phyloP scores from a whole-genome alignment of 352 stramenopile genomes.

The Globisporangium yorkense region DNA sequence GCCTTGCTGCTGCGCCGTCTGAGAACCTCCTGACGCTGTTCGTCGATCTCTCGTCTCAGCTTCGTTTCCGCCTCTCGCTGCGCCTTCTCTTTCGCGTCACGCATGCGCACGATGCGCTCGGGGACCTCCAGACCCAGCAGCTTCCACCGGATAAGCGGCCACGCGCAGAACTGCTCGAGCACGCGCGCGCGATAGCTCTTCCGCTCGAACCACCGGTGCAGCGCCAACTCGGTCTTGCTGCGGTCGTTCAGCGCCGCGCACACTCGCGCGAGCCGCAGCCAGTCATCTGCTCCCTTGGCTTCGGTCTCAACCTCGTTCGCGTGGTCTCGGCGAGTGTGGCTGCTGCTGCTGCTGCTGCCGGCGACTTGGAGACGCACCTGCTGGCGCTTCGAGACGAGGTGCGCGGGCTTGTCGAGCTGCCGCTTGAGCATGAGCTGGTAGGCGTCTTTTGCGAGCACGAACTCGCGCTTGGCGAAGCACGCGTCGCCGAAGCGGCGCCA shows the following conservation, averaged over 20 bases:
- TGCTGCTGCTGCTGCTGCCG: background rate
- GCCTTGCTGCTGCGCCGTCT: slow-evolving; percentile 21
- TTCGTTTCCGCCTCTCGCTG: slow-evolving; percentile 9
- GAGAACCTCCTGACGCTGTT: slow-evolving; percentile 25
- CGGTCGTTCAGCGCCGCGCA: slow-evolving; percentile 46
- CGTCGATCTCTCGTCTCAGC: slow-evolving; percentile 16
- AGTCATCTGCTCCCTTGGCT: slow-evolving; percentile 29
- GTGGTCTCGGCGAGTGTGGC: background rate
- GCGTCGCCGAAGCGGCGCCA: slow-evolving; percentile 48
- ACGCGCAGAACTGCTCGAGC: slow-evolving; percentile 34
- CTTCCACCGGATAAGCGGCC: slow-evolving; percentile 58
- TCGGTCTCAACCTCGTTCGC: background rate
- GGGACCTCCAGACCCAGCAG: slow-evolving; percentile 44
- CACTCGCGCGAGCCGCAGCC: slow-evolving; percentile 44
- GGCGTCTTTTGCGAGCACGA: slow-evolving; percentile 51
- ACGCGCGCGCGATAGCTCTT: slow-evolving; percentile 37
- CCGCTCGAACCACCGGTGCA: slow-evolving; percentile 35
- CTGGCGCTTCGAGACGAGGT: slow-evolving; percentile 23
- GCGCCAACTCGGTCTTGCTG: slow-evolving; percentile 11
- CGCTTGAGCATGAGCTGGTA: slow-evolving; percentile 57
- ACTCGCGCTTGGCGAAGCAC: slow-evolving; percentile 43
- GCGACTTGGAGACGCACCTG: background rate
- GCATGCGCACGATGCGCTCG: slow-evolving; percentile 20
- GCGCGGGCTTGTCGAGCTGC: slow-evolving; percentile 25
- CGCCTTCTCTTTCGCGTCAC: slow-evolving; percentile 16